A percentile compares a stretch with the other conserved stretches of the same genome.
These are phyloP conservation scores for Talaromyces islandicus DNA, from an alignment of 2,329 filamentous ascomycete species.

Conservation along the genomic window DNA sequence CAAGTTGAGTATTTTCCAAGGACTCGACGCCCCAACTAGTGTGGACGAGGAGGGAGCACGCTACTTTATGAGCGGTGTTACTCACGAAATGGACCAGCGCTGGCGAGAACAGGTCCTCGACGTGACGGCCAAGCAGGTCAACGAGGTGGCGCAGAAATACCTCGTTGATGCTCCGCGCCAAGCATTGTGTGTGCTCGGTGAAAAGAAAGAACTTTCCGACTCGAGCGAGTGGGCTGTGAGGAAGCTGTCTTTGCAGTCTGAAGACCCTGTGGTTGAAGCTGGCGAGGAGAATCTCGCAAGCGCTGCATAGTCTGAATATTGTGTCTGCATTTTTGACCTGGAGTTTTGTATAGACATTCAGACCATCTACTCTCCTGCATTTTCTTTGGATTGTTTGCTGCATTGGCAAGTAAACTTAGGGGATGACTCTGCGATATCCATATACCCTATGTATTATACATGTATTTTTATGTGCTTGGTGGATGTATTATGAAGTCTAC, in stretches of 20 bases:
- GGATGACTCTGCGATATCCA: not conserved
- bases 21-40: constrained; percentile 78
- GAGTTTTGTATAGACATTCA: not conserved
- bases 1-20: constrained; percentile 90
- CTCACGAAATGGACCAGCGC: constrained; percentile 80
- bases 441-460: constrained; percentile 6
- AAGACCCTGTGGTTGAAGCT: constrained; percentile 32
- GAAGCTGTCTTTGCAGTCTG: constrained; percentile 59
- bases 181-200: constrained; percentile 69
- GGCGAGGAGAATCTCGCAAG: not conserved
- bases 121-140: constrained; percentile 74
- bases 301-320: not conserved
- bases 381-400: constrained; percentile 3
- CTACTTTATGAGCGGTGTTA: constrained; percentile 77
- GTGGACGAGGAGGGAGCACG: constrained; percentile 85
- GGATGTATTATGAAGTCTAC: not conserved
- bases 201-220: constrained; percentile 59
- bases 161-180: constrained; percentile 56
- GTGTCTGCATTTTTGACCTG: not conserved
- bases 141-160: constrained; percentile 73
- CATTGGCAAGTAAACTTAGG: constrained; percentile 16
- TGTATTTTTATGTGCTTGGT: not conserved
- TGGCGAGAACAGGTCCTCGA: constrained; percentile 80
- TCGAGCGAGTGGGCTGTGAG: constrained; percentile 62
- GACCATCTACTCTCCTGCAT: constrained; percentile 10